Conservation (phyloP, 306 rosid genomes). For the Glycyrrhiza uralensis region DNA sequence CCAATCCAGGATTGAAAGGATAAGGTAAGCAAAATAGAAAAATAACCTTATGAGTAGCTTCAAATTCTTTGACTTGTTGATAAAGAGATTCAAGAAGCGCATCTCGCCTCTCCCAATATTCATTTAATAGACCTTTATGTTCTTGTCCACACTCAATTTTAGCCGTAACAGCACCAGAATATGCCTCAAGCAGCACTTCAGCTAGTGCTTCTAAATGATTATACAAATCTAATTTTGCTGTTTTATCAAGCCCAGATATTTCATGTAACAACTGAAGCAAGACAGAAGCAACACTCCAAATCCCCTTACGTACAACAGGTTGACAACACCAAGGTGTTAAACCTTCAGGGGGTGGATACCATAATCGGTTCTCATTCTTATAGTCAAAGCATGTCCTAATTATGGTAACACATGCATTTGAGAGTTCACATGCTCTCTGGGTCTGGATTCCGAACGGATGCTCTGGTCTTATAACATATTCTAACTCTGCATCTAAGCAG, state of each 20-base stretch:
- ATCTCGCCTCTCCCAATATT: constrained; percentile 89
- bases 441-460: constrained; percentile 62
- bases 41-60: constrained; percentile 59
- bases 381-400: constrained; percentile 61
- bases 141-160: constrained; percentile 77
- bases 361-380: constrained; percentile 69
- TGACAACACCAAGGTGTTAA: constrained; percentile 93
- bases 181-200: constrained; percentile 84
- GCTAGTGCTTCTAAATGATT: constrained; percentile 66
- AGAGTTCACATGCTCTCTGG: constrained; percentile 88
- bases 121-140: constrained; percentile 70
- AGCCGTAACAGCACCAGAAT: constrained; percentile 86
- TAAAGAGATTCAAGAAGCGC: constrained; percentile 69
- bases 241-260: constrained; percentile 55
- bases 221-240: constrained; percentile 62
- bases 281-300: constrained; percentile 73
- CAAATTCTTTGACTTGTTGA: constrained; percentile 56
- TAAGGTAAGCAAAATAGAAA: constrained; percentile 16
- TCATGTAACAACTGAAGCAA: constrained; percentile 74
- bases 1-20: constrained; percentile 20
- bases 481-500: constrained; percentile 79
- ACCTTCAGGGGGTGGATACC: constrained; percentile 98
- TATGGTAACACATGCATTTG: constrained; percentile 78
- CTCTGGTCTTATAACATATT: constrained; percentile 63
- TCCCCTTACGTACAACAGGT: constrained; percentile 71